Evolutionary conservation across 306 rosid genomes (phyloP), one percentile per base, ranked within the genome.

Genomic region (Quercus alba): DNA sequence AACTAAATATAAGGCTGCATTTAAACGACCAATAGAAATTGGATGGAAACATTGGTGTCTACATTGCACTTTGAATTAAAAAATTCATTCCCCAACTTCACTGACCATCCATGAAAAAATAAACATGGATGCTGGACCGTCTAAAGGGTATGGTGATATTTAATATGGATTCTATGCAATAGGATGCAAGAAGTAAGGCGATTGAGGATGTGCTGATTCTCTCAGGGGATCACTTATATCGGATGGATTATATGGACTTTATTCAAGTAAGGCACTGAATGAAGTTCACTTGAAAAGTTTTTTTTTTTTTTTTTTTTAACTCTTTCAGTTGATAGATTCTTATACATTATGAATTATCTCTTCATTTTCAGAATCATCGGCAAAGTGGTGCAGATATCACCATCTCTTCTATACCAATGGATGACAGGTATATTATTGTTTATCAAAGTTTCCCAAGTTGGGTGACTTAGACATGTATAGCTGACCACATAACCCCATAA

Each of bases 241-340:
- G 96, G 68, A 95, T 95, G 98, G 97, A 95, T 83, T 93, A 95
- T 56, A 91, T 89, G 98, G 98, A 95, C 84, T 95, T 89, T 73
- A 92, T 95, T 77, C 89, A 91, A 84, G 99, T 95, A 86, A 84
- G 87, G 54, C 80, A 64, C 44, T 20, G 56, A 51, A 61, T n/a
- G 25, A 17, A 58, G 21, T 74, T 69, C 57, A 63, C 67, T 52
- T 56, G 68, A 81, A 56, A 26, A 75, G 77, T 57, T 4, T 66
- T 52, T 2, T 3, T 38, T 10, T 49, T 52, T 76, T 33, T 70
- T 4, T 66, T 52, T 2, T 11, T 54, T 61, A 51, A 74, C 73
- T 72, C 71, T 20, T 77, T 52, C 19, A 49, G 35, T 17, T 63
- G 17, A 75, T 64, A 54, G 35, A 72, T 55, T 81, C 75, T 81